Evolutionary conservation across 2,329 filamentous ascomycete genomes (phyloP).

Genomic region (Nemania sp.): DNA sequence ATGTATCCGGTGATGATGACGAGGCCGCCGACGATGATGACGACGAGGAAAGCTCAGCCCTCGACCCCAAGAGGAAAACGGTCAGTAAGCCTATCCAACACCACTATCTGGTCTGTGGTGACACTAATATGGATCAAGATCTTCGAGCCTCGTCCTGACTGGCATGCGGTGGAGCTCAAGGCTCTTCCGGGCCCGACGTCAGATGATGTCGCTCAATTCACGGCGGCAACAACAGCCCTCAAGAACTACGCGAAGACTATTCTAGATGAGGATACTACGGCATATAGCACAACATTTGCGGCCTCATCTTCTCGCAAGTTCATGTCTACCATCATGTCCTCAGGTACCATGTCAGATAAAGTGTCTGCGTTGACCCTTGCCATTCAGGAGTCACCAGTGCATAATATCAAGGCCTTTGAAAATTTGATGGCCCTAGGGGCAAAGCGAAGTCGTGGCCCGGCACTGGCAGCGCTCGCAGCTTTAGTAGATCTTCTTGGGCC

Average conservation of each 20-base stretch:
- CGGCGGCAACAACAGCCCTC: constrained; percentile 53
- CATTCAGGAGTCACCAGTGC: constrained; percentile 92
- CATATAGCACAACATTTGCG: constrained; percentile 74
- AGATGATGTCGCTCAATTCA: constrained; percentile 51
- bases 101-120: not conserved
- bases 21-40: constrained; percentile 5
- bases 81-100: constrained; percentile 47
- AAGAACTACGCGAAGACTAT: constrained; percentile 75
- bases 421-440: constrained; percentile 80
- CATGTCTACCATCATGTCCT: constrained; percentile 94
- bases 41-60: constrained; percentile 36
- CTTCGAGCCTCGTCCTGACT: constrained; percentile 62
- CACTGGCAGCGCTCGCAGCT: constrained; percentile 88
- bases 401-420: constrained; percentile 89
- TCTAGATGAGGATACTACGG: constrained; percentile 75
- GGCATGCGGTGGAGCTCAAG: constrained; percentile 54
- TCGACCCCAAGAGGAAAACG: constrained; percentile 44
- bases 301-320: constrained; percentile 92
- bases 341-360: constrained; percentile 95
- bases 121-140: constrained; percentile 45
- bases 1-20: constrained; percentile 38
- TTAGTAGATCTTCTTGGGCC: constrained; percentile 93
- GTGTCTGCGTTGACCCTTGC: constrained; percentile 93
- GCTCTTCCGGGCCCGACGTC: constrained; percentile 50
- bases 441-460: constrained; percentile 92